These are phyloP conservation scores for Syzygium malaccense DNA, from an alignment of 441 rosid species.

Conservation along the genomic window DNA sequence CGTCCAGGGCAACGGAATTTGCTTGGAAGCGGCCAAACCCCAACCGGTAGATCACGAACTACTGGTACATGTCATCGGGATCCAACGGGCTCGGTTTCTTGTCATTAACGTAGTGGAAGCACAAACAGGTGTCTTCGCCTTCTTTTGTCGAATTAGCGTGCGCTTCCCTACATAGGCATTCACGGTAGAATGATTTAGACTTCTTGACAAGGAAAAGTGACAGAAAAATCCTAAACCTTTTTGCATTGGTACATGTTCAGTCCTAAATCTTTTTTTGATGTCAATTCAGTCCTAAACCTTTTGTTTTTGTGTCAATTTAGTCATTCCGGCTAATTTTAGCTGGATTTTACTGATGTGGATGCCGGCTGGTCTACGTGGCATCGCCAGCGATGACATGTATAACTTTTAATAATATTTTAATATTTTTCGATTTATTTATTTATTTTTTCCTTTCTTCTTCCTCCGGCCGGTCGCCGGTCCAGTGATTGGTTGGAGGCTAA, in stretches of 20 bases:
- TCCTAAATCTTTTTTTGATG: too few relatives aligned
- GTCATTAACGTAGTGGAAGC: constrained; percentile 23
- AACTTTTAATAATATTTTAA: too few relatives aligned
- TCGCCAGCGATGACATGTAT: accelerated
- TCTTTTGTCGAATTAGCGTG: constrained; percentile 37
- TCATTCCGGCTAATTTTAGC: accelerated
- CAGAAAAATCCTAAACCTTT: too few relatives aligned
- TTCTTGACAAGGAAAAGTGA: background rate
- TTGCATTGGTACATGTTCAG: too few relatives aligned
- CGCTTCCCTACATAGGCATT: constrained; percentile 23
- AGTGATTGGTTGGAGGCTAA: too few relatives aligned
- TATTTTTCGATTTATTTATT: too few relatives aligned
- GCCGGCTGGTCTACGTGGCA: accelerated
- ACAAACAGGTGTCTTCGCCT: constrained; percentile 34
- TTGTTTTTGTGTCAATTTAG: accelerated
- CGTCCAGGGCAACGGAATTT: constrained; percentile 31
- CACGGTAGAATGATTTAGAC: background rate
- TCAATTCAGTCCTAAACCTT: too few relatives aligned
- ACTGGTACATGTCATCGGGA: constrained; percentile 38
- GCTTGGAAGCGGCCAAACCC: constrained; percentile 21
- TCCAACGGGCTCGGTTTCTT: constrained; percentile 39
- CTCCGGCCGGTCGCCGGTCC: accelerated
- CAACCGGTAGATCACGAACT: constrained; percentile 33
- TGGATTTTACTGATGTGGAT: accelerated
- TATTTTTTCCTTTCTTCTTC: too few relatives aligned